These are phyloP conservation scores for Staphylotrichum tortipilum DNA, from an alignment of 495 filamentous ascomycete species.

Conservation along the genomic window DNA sequence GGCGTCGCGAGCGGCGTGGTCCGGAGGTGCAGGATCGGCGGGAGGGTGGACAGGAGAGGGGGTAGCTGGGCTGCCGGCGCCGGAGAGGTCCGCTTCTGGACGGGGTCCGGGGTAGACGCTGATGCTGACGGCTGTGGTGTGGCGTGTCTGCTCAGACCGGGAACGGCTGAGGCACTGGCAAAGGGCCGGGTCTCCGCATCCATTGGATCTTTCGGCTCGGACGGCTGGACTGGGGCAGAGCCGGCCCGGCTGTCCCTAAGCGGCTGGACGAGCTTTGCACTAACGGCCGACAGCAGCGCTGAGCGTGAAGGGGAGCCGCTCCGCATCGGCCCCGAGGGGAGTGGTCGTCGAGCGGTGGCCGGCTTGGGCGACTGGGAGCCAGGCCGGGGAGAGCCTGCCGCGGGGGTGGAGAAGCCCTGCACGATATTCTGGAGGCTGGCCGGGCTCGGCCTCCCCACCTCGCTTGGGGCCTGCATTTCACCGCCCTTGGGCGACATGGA, in stretches of 20 bases:
- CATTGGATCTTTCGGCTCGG: background rate
- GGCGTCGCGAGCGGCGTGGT: slow-evolving; percentile 13
- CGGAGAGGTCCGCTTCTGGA: background rate
- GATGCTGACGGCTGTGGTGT: background rate
- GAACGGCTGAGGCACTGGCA: background rate
- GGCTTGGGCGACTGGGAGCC: slow-evolving; percentile 1
- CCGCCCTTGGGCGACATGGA: background rate
- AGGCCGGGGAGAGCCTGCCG: background rate
- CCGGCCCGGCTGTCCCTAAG: slow-evolving; percentile 2
- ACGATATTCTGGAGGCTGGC: slow-evolving; percentile 17
- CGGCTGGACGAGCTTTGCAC: background rate
- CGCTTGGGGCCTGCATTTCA: background rate
- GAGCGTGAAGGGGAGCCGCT: background rate
- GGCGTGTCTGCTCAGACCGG: background rate
- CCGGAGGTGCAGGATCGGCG: background rate
- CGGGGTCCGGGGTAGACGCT: background rate
- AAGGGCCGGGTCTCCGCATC: background rate
- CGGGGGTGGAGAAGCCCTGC: background rate
- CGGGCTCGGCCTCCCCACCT: slow-evolving; percentile 9
- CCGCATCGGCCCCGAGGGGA: background rate
- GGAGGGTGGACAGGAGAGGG: background rate
- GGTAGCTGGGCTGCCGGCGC: background rate
- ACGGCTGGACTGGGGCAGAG: slow-evolving; percentile 1
- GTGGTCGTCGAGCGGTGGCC: background rate
- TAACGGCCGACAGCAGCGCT: background rate